Evolutionary conservation across 192 early-diverging fungal species (phyloP), one percentile per base, ranked within the genome.

Genomic region (Phlyctochytrium planicorne): DNA sequence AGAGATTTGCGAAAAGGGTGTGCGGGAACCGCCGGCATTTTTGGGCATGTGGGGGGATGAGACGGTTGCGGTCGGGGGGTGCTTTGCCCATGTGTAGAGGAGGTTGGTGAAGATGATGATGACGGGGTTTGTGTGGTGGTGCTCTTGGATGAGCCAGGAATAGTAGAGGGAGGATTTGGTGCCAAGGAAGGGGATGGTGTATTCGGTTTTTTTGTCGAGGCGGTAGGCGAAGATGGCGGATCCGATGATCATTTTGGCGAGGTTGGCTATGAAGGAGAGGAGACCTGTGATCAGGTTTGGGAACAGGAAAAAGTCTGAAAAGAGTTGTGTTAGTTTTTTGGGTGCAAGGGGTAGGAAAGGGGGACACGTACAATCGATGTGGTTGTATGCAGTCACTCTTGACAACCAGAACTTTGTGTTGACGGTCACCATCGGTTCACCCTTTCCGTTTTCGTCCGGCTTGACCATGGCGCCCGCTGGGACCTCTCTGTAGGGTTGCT

Each of bases 101-200:
- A 63, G 17, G 17, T 66, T 55, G 52, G 17, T 2, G 62, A 60
- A 29, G 31, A 63, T 61, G 17, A 66, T 12, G 0, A 66, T 25
- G 0, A 61, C 29, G 30, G 65, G 57, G 32, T 66, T 66, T 12
- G 60, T 63, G 60, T 63, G n/a, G 65, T 66, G 65, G 32, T 66
- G 65, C 56, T 61, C 65, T 34, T 66, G 53, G 65, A 62, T 17
- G 31, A 66, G 23, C 59, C 55, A 66, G 31, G 57, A 62, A 57
- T 25, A 25, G 55, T 57, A 57, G 55, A 25, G 4, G 16, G 4
- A 12, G 6, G 55, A 57, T 27, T 57, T 57, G 10, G 20, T 29
- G 6, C 20, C 16, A 16, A 61, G 55, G 32, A 16, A 62, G 0
- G 30, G 17, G 32, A 30, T 62, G 17, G 17, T 30, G 16, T 20